Conservation (phyloP, 106 monocot species). For the Triglochin maritima region DNA sequence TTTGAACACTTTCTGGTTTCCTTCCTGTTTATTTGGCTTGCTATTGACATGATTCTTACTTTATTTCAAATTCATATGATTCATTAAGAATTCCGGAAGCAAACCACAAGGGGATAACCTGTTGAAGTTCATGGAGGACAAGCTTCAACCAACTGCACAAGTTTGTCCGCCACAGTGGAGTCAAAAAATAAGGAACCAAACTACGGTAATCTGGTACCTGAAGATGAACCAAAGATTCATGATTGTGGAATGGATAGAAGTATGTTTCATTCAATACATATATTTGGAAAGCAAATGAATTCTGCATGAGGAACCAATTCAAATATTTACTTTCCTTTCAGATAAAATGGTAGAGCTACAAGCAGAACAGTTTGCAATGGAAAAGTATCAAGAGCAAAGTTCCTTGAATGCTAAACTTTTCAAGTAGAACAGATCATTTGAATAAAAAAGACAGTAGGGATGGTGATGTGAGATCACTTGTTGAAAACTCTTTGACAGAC, state of each 20-base stretch:
- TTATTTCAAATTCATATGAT: too few relatives aligned
- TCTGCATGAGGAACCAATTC: not conserved
- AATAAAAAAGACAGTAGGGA: too few relatives aligned
- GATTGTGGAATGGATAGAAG: slow-evolving; percentile 8
- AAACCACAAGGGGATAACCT: slow-evolving; percentile 35
- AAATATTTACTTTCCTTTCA: not conserved
- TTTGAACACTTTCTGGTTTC: too few relatives aligned
- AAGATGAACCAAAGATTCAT: slow-evolving; percentile 2
- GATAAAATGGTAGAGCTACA: too few relatives aligned
- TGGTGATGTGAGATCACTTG: too few relatives aligned
- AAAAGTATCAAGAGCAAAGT: too few relatives aligned
- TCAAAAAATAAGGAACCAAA: slow-evolving; percentile 5
- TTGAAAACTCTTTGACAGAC: too few relatives aligned
- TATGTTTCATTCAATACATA: not conserved
- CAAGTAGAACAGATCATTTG: too few relatives aligned
- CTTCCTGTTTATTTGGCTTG: too few relatives aligned
- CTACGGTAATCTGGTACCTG: slow-evolving; percentile 3
- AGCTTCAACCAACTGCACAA: slow-evolving; percentile 15
- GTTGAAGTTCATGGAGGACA: slow-evolving; percentile 15
- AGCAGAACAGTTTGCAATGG: not conserved
- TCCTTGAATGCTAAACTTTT: too few relatives aligned
- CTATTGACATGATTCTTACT: too few relatives aligned
- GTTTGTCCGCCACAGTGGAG: slow-evolving; percentile 15
- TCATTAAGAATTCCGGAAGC: slow-evolving; percentile 46
- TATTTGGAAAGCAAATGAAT: not conserved